These are phyloP conservation scores for Cercis canadensis DNA, from an alignment of 306 rosid genomes.

Conservation along the genomic window DNA sequence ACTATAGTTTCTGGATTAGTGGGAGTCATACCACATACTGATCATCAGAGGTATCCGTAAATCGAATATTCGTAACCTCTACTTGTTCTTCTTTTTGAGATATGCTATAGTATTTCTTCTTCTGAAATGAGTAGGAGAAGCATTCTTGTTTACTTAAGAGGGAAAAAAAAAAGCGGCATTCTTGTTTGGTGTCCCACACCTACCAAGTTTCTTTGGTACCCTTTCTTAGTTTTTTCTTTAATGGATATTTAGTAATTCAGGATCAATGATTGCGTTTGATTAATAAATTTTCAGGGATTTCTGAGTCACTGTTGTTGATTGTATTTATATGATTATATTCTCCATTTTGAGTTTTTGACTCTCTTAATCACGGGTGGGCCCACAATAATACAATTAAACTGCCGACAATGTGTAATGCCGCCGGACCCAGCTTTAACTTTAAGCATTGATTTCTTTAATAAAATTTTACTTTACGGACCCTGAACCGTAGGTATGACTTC, in stretches of 20 bases:
- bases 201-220: not conserved
- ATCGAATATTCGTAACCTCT: not conserved
- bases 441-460: constrained; percentile 24
- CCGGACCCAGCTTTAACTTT: not conserved
- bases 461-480: constrained; percentile 32
- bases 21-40: no score
- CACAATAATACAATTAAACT: not conserved
- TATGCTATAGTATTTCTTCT: not conserved
- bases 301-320: not conserved
- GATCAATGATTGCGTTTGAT: no score
- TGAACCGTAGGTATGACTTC: constrained; percentile 43
- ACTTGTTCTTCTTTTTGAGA: not conserved
- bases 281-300: not conserved
- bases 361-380: not conserved
- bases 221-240: not conserved
- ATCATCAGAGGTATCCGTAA: no score
- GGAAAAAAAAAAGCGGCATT: not conserved
- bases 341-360: not conserved
- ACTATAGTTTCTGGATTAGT: not conserved
- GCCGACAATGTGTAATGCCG: not conserved
- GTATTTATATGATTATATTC: not conserved
- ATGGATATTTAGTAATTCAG: not conserved
- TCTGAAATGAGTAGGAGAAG: not conserved
- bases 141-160: no score
- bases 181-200: not conserved